Evolutionary conservation across 192 early-diverging fungal species (phyloP), one percentile per base, ranked within the genome.

Genomic region (Backusella luteola): DNA sequence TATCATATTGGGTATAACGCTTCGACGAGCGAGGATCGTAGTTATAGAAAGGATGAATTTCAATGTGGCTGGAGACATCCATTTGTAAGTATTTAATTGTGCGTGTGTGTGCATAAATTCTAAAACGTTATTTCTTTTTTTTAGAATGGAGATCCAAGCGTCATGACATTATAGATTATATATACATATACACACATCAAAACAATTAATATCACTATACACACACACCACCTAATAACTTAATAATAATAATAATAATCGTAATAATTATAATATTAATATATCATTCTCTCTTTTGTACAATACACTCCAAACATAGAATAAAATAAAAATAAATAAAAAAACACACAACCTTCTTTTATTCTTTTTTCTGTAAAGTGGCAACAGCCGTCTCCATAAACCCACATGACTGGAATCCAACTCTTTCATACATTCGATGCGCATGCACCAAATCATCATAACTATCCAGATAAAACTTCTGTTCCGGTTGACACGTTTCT

Each of bases 41-140:
- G 74, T 9, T 88, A 88, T 67, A 77, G 80, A 41, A 82, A 83
- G 73, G 77, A 82, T 59, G 81, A 88, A 59, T 88, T 85, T 71
- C 87, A 88, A 67, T 88, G 87, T 75, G 85, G 85, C 26, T 88
- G 87, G 87, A 75, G 87, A 73, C 84, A 88, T 38, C 84, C 84
- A 32, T 88, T 88, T 77, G 84, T 85, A 84, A 85, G 86, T 85
- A 19, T 41, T 32, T 32, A 2, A 32, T 3, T 32, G 2, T 32
- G 32, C 3, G 32, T 3, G 32, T 32, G 32, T 32, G 32, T 32
- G 32, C 32, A 32, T 32, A 32, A 32, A 59, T 23, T 21, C 23
- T 26, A 49, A 34, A 11, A 14, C n/a, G 2, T 2, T 38, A 53
- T 23, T 49, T 21, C 17, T 67, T 26, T 63, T 63, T 15, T 59